Base-by-base conservation (phyloP, 225 moss, liverwort and hornwort genomes). In the Marchantia polymorpha region DNA sequence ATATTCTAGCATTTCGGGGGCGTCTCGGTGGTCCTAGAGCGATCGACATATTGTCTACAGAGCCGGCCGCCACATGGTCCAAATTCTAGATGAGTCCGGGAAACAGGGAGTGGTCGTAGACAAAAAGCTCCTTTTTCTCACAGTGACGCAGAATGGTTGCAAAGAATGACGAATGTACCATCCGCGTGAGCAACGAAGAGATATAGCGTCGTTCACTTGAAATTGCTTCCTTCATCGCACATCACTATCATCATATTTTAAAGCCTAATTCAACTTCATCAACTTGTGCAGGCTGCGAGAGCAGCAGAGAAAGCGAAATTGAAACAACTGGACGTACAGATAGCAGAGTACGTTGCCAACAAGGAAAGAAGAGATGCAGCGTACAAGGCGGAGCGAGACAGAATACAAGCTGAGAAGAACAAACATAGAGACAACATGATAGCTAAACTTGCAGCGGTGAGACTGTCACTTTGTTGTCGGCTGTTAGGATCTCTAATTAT, bases 261-360 rank as follows among this genome's bases (percentile, higher is more conserved):
- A 5, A 47, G n/a, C n/a, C n/a, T n/a, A n/a, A n/a, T n/a, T n/a
- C n/a, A n/a, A n/a, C n/a, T n/a, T n/a, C 14, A 17, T 17, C 16
- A 17, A 39, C 13, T 72, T 52, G 10, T 73, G 47, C 63, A 88
- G 88, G 82, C 71, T 11, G 76, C 73, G n/a, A 51, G 85, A 81
- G 77, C 79, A 2, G 81, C 75, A 17, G 87, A 87, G 60, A 87
- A 84, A 56, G 75, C 81, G 48, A 85, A 81, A 47, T 54, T 85
- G 66, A 88, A 88, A 55, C 39, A 83, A 10, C 12, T 83, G 0
- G 88, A 88, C 20, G 52, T 72, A 25, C n/a, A 85, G 51, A 88
- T 87, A 14, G 79, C 81, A 8, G 76, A 84, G 22, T 87, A 87
- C 49, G 76, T 81, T 59, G 79, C 79, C 8, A 77, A 79, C 64